phyloP scores from a whole-genome alignment of 1,284 basidiomycete genomes.

The Thelephora terrestris region DNA sequence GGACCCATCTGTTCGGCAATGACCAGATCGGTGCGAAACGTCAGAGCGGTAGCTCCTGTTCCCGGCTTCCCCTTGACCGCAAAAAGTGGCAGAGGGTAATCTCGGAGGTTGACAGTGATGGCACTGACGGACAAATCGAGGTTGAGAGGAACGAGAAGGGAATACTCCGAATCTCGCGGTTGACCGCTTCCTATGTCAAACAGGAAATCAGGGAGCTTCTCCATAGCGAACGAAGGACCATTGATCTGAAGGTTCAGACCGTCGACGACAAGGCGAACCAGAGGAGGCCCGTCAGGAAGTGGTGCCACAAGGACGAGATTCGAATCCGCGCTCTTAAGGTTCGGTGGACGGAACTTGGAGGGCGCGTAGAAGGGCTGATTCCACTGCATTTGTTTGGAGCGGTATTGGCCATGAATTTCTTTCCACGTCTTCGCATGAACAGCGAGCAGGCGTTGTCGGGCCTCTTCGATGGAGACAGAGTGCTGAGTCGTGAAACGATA shows the following conservation, averaged over 20 bases:
- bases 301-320: conserved; percentile 28
- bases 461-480: conserved; percentile 63
- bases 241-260: conserved; percentile 50
- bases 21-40: conserved; percentile 75
- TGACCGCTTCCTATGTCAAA: conserved; percentile 61
- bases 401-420: conserved; percentile 34
- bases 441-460: conserved; percentile 60
- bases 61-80: conserved; percentile 46
- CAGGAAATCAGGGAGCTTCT: conserved; percentile 60
- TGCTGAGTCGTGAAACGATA: conserved; percentile 55
- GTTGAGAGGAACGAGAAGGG: conserved; percentile 79
- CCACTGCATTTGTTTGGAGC: conserved; percentile 22
- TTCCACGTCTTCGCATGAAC: conserved; percentile 78
- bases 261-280: conserved; percentile 64
- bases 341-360: neutral
- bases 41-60: conserved; percentile 23
- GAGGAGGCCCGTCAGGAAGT: conserved; percentile 47
- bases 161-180: conserved; percentile 65
- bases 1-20: conserved; percentile 86
- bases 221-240: conserved; percentile 53
- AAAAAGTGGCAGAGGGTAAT: conserved; percentile 64
- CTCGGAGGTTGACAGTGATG: conserved; percentile 61
- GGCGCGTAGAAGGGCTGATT: neutral
- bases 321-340: conserved; percentile 11
- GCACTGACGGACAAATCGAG: conserved; percentile 62